Evolutionary conservation across 2,329 filamentous ascomycete species (phyloP).

Genomic region (Venturia effusa): DNA sequence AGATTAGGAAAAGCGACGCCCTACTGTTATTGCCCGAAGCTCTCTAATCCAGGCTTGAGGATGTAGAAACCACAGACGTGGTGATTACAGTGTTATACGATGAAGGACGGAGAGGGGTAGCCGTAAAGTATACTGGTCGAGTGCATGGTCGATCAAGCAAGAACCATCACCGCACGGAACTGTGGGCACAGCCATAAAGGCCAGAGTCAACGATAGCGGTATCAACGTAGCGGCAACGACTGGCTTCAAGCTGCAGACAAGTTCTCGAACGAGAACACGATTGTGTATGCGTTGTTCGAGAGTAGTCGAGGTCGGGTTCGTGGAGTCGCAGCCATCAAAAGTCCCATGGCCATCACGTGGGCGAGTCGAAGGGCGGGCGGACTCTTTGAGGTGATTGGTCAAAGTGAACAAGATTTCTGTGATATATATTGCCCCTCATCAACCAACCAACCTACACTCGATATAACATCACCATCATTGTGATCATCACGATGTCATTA

Average conservation of each 20-base stretch:
- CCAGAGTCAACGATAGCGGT: not conserved
- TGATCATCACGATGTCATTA: no score
- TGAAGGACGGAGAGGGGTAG: no score
- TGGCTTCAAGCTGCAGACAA: not conserved
- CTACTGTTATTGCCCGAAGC: not conserved
- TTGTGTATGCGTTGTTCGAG: not conserved
- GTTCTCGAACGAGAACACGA: not conserved
- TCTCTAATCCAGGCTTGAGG: no score
- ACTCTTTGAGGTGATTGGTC: not conserved
- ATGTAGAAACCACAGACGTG: no score
- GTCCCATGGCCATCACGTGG: not conserved
- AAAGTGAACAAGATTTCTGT: not conserved
- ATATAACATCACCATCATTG: no score
- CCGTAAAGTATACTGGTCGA: no score
- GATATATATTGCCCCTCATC: no score
- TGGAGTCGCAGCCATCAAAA: not conserved
- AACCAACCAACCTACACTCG: no score
- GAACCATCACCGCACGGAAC: not conserved
- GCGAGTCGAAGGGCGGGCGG: not conserved
- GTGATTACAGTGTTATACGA: no score
- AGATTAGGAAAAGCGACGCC: not conserved
- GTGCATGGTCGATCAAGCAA: no score
- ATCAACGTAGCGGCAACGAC: not conserved
- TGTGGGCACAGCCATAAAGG: not conserved
- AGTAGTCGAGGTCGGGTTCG: not conserved